Base-by-base conservation (phyloP, 345 rosid genomes). In the Passiflora organensis region DNA sequence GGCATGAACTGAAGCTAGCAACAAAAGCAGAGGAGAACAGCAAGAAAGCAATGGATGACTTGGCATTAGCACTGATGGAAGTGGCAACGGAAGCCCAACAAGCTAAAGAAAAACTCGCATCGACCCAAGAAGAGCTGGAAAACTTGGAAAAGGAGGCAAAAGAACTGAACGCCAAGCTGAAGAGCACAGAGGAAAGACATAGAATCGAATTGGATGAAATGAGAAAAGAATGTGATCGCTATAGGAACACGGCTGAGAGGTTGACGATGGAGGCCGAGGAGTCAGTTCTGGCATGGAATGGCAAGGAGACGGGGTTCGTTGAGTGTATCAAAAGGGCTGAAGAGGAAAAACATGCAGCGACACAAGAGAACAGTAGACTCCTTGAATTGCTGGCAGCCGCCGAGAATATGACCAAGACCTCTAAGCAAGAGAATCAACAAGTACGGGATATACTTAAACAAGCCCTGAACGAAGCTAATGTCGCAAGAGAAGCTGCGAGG, bases 21-120 rank as follows among this genome's bases (percentile, higher is more conserved):
- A 72, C 51, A 0, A 80, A 70, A 42, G 97, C 87, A 0, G 99
- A 93, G 58, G 83, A 73, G 58, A 84, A 83, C 17, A 80, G 80
- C 81, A 79, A 77, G 79, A 86, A 77, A 68, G 99, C 94, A 11
- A 75, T 89, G 91, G 99, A 93, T 55, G 95, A 76, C 69, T 60
- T 89, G 25, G 99, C 95, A 1, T 38, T 81, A 5, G 99, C 84
- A 2, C 67, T 93, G 47, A 78, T 76, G 59, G 99, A 93, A 68
- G 99, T 93, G 0, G 89, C 82, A 12, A 69, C 81, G 1, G 89
- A 93, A 28, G 65, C 71, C 10, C 69, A 56, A 47, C 73, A 79
- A 51, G 54, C 69, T 1, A 93, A 80, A 50, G 78, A 84, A 70
- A 81, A 79, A 57, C 85, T 82, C 18, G n/a, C 32, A 24, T 20